phyloP scores from a whole-genome alignment of 768 basidiomycete genomes.

The Rhodotorula babjevae region DNA sequence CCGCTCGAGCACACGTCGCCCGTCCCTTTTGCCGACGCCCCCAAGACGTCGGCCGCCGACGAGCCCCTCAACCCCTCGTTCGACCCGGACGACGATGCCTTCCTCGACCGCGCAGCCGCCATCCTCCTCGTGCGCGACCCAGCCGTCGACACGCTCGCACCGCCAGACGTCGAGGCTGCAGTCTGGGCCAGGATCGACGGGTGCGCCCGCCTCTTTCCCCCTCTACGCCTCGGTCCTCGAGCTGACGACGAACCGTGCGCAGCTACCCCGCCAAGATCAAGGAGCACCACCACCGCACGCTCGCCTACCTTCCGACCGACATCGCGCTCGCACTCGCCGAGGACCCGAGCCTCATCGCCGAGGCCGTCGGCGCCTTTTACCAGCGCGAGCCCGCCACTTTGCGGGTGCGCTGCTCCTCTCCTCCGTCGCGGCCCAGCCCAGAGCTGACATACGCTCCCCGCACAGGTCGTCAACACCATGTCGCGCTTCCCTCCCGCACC shows the following conservation, averaged over 20 bases:
- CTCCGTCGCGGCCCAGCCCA: background rate
- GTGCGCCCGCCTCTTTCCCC: conserved; percentile 48
- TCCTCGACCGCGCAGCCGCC: conserved; percentile 56
- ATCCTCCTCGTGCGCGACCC: conserved; percentile 59
- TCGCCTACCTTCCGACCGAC: conserved; percentile 72
- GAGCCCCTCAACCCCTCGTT: conserved; percentile 19
- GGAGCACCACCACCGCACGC: conserved; percentile 68
- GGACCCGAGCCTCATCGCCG: conserved; percentile 69
- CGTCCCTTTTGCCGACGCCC: conserved; percentile 47
- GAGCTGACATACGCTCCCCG: background rate
- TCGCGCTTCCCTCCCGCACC: conserved; percentile 72
- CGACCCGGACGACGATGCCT: conserved; percentile 55
- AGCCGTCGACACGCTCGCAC: conserved; percentile 58
- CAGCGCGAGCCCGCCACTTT: conserved; percentile 86
- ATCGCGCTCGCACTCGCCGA: conserved; percentile 66
- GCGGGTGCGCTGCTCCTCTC: conserved; percentile 43
- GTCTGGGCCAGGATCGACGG: conserved; percentile 68
- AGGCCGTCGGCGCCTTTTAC: conserved; percentile 87
- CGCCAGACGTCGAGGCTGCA: conserved; percentile 58
- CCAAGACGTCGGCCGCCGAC: too few relatives aligned
- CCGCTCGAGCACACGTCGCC: conserved; percentile 71
- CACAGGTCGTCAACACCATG: conserved; percentile 81
- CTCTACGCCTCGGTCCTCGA: background rate
- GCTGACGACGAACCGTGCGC: background rate
- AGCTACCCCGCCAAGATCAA: conserved; percentile 31